A percentile compares a stretch with the other conserved stretches of the same genome.
phyloP scores from a whole-genome alignment of 352 stramenopile genomes.

The Phytophthora aleatoria region DNA sequence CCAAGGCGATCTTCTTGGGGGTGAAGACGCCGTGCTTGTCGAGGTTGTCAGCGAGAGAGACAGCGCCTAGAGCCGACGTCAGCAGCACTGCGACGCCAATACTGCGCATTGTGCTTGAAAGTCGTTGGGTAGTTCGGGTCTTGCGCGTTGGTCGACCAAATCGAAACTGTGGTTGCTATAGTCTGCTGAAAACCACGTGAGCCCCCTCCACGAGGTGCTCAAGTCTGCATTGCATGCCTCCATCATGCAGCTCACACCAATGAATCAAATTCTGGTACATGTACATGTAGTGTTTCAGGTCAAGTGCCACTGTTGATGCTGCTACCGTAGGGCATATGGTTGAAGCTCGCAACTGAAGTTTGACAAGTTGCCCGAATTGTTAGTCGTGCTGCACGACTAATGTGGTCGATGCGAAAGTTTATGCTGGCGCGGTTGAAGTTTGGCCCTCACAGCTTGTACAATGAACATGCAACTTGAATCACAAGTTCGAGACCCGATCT shows the following conservation, averaged over 20 bases:
- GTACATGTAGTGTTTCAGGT: not conserved
- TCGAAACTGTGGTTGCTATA: conserved; percentile 5
- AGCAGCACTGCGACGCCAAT: not conserved
- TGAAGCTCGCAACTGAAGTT: not conserved
- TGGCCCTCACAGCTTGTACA: not conserved
- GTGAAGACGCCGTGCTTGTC: not conserved
- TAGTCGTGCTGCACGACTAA: not conserved
- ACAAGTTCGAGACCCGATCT: not conserved
- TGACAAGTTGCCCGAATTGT: not conserved
- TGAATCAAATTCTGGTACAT: not conserved
- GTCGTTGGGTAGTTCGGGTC: not conserved
- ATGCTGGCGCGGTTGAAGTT: conserved; percentile 5
- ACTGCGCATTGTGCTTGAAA: not conserved
- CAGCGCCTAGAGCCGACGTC: not conserved
- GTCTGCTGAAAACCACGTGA: not conserved
- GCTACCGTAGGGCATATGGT: conserved; percentile 1
- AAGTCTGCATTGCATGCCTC: not conserved
- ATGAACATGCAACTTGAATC: too few species aligned
- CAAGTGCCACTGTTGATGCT: conserved; percentile 8
- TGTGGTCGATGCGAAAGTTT: not conserved
- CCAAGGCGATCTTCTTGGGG: not conserved
- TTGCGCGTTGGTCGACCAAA: conserved; percentile 1
- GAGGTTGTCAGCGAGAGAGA: not conserved
- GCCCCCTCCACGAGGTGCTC: not conserved
- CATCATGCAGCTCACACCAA: not conserved